These are phyloP conservation scores for Volvariella surrecta DNA, from an alignment of 1,284 basidiomycete species.

Conservation along the genomic window DNA sequence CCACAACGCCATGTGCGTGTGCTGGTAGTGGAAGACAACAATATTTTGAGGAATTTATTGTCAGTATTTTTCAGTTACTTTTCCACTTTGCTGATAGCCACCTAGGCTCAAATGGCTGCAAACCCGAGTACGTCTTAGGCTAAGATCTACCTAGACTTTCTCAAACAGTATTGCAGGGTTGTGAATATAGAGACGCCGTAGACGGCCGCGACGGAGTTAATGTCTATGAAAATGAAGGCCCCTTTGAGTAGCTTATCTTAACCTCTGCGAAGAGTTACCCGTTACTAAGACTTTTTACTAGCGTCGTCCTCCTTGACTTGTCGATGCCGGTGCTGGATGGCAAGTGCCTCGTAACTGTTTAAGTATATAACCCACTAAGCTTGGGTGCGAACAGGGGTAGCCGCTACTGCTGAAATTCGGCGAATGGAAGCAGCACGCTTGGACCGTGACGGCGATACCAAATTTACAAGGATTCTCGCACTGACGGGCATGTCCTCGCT, in stretches of 20 bases:
- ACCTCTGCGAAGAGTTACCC: background rate
- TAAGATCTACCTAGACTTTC: too few relatives aligned
- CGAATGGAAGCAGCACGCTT: constrained; percentile 58
- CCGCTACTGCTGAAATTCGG: constrained; percentile 80
- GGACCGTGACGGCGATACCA: constrained; percentile 13
- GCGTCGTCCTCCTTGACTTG: constrained; percentile 81
- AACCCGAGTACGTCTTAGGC: too few relatives aligned
- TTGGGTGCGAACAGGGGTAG: constrained; percentile 48
- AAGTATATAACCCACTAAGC: background rate
- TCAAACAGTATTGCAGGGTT: too few relatives aligned
- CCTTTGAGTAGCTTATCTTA: constrained; percentile 60
- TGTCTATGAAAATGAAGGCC: constrained; percentile 58
- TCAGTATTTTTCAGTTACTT: constrained; percentile 25
- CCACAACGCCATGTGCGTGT: constrained; percentile 43
- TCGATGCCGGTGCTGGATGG: constrained; percentile 93
- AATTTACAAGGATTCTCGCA: constrained; percentile 69
- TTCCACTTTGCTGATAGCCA: constrained; percentile 7
- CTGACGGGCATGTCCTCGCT: constrained; percentile 89
- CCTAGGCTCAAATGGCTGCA: too few relatives aligned
- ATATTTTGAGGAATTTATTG: constrained; percentile 65
- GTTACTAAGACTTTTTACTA: constrained; percentile 19
- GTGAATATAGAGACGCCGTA: constrained; percentile 70
- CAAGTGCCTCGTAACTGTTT: constrained; percentile 17
- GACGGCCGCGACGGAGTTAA: constrained; percentile 83
- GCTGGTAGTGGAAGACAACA: constrained; percentile 81